Evolutionary conservation across 805 yeast species (phyloP).

Genomic region (Zygosaccharomyces pseudorouxii): DNA sequence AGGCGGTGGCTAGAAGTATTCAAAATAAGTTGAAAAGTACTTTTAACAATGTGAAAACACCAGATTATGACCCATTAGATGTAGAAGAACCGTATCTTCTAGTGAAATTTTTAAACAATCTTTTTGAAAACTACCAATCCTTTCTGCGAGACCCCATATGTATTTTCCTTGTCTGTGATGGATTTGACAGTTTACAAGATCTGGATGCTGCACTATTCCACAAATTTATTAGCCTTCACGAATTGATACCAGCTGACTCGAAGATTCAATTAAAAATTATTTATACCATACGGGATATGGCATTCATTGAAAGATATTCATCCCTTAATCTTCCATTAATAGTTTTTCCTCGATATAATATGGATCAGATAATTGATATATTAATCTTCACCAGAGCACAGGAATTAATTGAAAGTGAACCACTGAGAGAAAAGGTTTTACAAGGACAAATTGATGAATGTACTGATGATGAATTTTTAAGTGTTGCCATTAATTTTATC

Average conservation of each 20-base stretch:
- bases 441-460: constrained; percentile 15
- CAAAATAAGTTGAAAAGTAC: constrained; percentile 17
- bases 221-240: constrained; percentile 27
- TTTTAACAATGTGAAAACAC: constrained; percentile 14
- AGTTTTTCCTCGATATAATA: constrained; percentile 30
- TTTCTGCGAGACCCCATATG: constrained; percentile 8
- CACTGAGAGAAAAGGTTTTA: constrained; percentile 11
- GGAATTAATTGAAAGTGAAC: constrained; percentile 15
- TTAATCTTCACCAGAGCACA: constrained; percentile 16
- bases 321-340: constrained; percentile 28
- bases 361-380: constrained; percentile 23
- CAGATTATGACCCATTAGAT: constrained; percentile 26
- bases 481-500: constrained; percentile 25
- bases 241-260: constrained; percentile 17
- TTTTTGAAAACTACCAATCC: constrained; percentile 13
- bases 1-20: constrained; percentile 26
- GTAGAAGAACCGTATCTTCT: constrained; percentile 31
- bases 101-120: constrained; percentile 19
- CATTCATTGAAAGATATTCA: constrained; percentile 27
- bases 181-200: constrained; percentile 33
- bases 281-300: constrained; percentile 22
- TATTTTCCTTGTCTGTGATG: constrained; percentile 29
- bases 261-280: constrained; percentile 26
- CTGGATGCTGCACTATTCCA: constrained; percentile 29
- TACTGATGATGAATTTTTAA: constrained; percentile 13